phyloP scores from a whole-genome alignment of 345 rosid species.

The Salix caprea region DNA sequence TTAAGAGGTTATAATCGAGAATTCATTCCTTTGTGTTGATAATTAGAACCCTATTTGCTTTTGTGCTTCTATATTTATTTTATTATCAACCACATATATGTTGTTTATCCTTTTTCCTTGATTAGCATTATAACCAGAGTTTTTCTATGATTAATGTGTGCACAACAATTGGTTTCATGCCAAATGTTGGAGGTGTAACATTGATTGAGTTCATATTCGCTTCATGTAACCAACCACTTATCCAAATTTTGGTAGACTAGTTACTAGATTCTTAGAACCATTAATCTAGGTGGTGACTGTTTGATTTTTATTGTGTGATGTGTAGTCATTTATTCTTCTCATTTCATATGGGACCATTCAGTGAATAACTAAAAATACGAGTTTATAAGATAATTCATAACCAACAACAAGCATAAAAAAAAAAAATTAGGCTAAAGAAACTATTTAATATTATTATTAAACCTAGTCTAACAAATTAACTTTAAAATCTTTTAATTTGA shows the following conservation, averaged over 20 bases:
- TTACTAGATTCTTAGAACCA: not conserved
- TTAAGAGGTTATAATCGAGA: not conserved
- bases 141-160: not conserved
- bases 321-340: no score
- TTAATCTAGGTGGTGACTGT: not conserved
- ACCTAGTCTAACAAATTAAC: accelerated
- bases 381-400: accelerated
- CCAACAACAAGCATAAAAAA: no score
- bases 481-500: no score
- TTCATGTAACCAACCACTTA: not conserved
- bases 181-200: accelerated
- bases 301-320: no score
- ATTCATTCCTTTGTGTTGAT: not conserved
- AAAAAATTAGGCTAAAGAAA: no score
- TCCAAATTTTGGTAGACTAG: accelerated
- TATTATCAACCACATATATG: not conserved
- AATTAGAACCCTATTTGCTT: not conserved
- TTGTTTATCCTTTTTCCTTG: not conserved
- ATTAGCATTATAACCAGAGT: not conserved
- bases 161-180: not conserved
- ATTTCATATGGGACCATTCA: no score
- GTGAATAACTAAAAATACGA: accelerated
- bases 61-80: not conserved
- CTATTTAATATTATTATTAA: no score
- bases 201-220: not conserved